Evolutionary conservation across 257 asterid genomes (phyloP), one percentile per base, ranked within the genome.

Genomic region (Dorcoceras hygrometricum): DNA sequence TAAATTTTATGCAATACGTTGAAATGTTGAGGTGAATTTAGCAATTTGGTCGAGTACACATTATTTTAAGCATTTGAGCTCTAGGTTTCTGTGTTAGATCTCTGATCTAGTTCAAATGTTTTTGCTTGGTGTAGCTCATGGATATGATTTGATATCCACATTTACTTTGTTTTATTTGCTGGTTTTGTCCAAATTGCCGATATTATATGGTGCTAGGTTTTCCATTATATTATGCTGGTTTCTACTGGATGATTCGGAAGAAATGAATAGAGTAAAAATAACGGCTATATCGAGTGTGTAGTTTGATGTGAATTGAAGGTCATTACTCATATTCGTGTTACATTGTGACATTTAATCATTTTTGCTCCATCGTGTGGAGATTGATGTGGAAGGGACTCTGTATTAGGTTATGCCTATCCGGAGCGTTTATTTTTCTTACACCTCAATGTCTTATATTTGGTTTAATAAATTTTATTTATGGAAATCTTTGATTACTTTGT

Each of bases 401-500:
- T 43, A 32, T 32, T 32, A 32, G 48, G 48, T 36, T 36, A 36
- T 36, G 18, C 16, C 16, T 11, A 36, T 36, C 48, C 4, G 53
- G 19, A 12, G 53, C 16, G 6, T 43, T n/a, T n/a, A n/a, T n/a
- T n/a, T n/a, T n/a, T n/a, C n/a, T n/a, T n/a, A 31, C n/a, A 24
- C 12, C 4, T 69, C 28, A 23, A 66, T 23, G 68, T 56, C 39
- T 59, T 72, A 8, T 70, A 46, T 50, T 57, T 62, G 57, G 32
- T 68, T 39, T 75, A 71, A 70, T 70, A 64, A 74, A 65, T 74
- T 31, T 34, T 62, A 69, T 63, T 67, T 57, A 77, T 64, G 23
- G 58, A 64, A 65, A 43, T 62, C n/a, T 62, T 57, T 8, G 26
- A 71, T 57, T 64, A 68, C 65, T 46, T 34, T 71, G 70, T 82